Percentiles rank a stretch among this genome's conserved stretches.
These are phyloP conservation scores for Xerocomellus intermedius DNA, from an alignment of 768 basidiomycete genomes.

Conservation along the genomic window DNA sequence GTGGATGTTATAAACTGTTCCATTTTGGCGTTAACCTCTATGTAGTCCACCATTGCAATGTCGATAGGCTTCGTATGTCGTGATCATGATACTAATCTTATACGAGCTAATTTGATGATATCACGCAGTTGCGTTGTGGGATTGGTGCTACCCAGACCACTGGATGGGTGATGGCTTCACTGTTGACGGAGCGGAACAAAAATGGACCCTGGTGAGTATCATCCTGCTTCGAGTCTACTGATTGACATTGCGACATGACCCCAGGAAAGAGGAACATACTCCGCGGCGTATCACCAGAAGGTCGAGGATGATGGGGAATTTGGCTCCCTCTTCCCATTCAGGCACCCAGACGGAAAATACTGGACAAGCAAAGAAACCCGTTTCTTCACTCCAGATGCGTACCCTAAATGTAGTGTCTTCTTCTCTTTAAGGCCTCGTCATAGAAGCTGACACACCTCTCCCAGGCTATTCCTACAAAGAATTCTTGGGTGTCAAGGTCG, in stretches of 20 bases:
- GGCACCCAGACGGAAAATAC: slow-evolving; percentile 22
- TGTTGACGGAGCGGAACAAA: slow-evolving; percentile 4
- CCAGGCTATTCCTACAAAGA: slow-evolving; percentile 30
- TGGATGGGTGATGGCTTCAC: slow-evolving; percentile 30
- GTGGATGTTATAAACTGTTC: background rate
- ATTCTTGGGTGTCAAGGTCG: slow-evolving; percentile 27
- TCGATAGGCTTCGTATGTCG: slow-evolving; percentile 24
- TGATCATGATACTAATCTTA: background rate
- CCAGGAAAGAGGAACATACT: slow-evolving; percentile 23
- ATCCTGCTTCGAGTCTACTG: background rate
- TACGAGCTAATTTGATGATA: background rate
- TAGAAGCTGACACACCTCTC: background rate
- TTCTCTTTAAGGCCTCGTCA: background rate
- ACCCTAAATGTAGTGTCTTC: slow-evolving; percentile 21
- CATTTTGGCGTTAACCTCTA: background rate
- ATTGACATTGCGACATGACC: background rate
- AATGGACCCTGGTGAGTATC: slow-evolving; percentile 25
- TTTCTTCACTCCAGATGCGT: slow-evolving; percentile 18
- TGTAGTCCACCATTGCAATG: slow-evolving; percentile 26
- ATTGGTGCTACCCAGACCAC: slow-evolving; percentile 29
- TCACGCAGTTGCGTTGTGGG: slow-evolving; percentile 28
- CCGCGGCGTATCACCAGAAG: slow-evolving; percentile 21
- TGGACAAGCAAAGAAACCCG: slow-evolving; percentile 27
- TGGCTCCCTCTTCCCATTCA: slow-evolving; percentile 23
- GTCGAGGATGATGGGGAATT: slow-evolving; percentile 19